These are phyloP conservation scores for Tanacetum coccineum DNA, from an alignment of 129 eudicot species.

Conservation along the genomic window DNA sequence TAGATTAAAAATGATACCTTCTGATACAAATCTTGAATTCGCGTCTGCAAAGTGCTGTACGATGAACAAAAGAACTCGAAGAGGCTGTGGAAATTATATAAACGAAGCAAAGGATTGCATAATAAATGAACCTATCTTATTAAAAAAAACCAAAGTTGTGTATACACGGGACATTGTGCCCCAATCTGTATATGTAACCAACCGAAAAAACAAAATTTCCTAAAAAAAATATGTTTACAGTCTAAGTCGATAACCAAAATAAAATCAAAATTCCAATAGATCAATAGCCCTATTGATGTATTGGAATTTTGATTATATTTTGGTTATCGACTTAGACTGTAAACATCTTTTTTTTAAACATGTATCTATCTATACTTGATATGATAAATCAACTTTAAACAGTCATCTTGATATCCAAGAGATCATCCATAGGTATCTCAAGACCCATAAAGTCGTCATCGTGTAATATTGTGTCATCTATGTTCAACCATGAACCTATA, in stretches of 20 bases:
- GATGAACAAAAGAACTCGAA: background rate
- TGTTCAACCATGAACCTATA: constrained; percentile 79
- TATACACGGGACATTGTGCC: constrained; percentile 57
- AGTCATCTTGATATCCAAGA: constrained; percentile 79
- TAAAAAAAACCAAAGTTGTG: constrained; percentile 31
- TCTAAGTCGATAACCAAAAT: constrained; percentile 26
- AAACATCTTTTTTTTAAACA: too few relatives aligned
- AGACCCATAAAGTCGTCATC: constrained; percentile 77
- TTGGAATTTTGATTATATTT: too few relatives aligned
- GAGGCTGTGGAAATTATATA: background rate
- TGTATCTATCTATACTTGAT: constrained; percentile 38
- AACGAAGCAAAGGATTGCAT: background rate
- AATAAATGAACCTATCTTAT: constrained; percentile 25
- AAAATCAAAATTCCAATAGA: constrained; percentile 29
- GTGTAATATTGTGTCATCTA: constrained; percentile 72
- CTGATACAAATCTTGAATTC: constrained; percentile 5
- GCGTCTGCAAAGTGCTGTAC: background rate
- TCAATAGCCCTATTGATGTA: too few relatives aligned
- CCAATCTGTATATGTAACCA: constrained; percentile 50
- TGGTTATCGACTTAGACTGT: too few relatives aligned
- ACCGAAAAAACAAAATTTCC: constrained; percentile 42
- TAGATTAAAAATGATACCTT: background rate
- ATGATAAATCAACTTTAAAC: constrained; percentile 36
- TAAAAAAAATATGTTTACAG: constrained; percentile 51
- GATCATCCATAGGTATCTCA: constrained; percentile 94